phyloP scores from a whole-genome alignment of 805 yeast genomes.

The Teunomyces kruisii region DNA sequence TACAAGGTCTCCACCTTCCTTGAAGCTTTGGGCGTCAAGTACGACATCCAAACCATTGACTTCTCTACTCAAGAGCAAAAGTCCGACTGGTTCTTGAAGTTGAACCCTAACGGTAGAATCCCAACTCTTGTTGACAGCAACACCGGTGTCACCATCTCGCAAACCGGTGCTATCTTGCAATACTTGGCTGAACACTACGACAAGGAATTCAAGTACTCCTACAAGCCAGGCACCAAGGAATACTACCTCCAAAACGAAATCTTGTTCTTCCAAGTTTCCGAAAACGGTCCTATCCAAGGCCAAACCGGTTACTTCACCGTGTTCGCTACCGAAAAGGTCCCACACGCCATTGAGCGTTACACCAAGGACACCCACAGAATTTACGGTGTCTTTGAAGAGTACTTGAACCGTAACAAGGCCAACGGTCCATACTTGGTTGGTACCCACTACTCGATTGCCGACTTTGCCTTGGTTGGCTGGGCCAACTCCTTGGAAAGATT shows the following conservation, averaged over 20 bases:
- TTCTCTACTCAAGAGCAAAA: slow-evolving; percentile 47
- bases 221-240: slow-evolving; percentile 29
- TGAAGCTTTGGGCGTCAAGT: slow-evolving; percentile 43
- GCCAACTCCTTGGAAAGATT: slow-evolving; percentile 12
- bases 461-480: slow-evolving; percentile 53
- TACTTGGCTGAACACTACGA: slow-evolving; percentile 64
- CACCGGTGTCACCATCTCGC: slow-evolving; percentile 50
- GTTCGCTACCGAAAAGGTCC: slow-evolving; percentile 51
- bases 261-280: slow-evolving; percentile 55
- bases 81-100: slow-evolving; percentile 53
- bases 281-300: slow-evolving; percentile 63
- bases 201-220: slow-evolving; percentile 47
- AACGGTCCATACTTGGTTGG: slow-evolving; percentile 52
- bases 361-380: slow-evolving; percentile 51
- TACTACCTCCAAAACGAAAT: slow-evolving; percentile 57
- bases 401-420: slow-evolving; percentile 44
- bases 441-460: slow-evolving; percentile 59
- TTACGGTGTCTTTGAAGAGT: slow-evolving; percentile 52
- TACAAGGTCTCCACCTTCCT: slow-evolving; percentile 39
- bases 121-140: slow-evolving; percentile 50
- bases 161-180: slow-evolving; percentile 61
- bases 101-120: slow-evolving; percentile 64
- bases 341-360: slow-evolving; percentile 55
- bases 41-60: slow-evolving; percentile 42
- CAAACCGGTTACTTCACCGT: slow-evolving; percentile 51